A percentile compares a stretch with the other conserved stretches of the same genome.
Evolutionary conservation across 768 basidiomycete species (phyloP).

Genomic region (Boletus tylopilopsis): DNA sequence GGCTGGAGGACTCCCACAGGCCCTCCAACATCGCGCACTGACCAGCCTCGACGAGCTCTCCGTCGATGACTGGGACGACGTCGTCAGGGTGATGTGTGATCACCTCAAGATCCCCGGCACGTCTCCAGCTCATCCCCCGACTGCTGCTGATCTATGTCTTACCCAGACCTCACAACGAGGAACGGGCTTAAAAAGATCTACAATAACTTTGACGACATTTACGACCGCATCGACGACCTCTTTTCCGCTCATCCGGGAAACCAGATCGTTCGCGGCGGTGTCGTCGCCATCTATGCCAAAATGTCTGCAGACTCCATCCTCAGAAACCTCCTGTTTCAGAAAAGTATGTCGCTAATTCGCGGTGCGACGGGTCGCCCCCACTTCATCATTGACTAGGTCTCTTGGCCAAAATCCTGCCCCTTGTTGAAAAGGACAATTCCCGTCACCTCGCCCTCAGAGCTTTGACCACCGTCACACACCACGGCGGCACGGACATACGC

Average conservation of each 20-base stretch:
- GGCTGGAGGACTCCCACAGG: conserved; percentile 19
- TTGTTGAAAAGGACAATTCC: conserved; percentile 45
- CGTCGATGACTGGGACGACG: conserved; percentile 45
- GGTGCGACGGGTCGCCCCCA: background rate
- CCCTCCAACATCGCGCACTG: conserved; percentile 7
- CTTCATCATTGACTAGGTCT: conserved; percentile 41
- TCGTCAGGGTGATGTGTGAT: conserved; percentile 46
- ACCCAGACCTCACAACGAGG: conserved; percentile 49
- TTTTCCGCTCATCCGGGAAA: conserved; percentile 42
- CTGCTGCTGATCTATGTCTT: conserved; percentile 1
- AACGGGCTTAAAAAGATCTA: conserved; percentile 64
- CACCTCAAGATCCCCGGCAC: conserved; percentile 54
- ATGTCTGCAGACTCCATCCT: conserved; percentile 60
- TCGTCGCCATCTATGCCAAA: conserved; percentile 59
- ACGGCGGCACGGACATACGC: conserved; percentile 50
- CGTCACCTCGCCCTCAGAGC: conserved; percentile 53
- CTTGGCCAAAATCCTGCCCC: conserved; percentile 52
- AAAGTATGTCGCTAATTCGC: conserved; percentile 36
- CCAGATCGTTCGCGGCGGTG: conserved; percentile 50
- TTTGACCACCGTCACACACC: conserved; percentile 57
- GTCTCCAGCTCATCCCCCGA: background rate
- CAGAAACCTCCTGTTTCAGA: conserved; percentile 54
- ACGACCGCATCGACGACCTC: conserved; percentile 44
- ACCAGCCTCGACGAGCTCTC: conserved; percentile 21
- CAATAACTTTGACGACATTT: conserved; percentile 51